phyloP scores from a whole-genome alignment of 2,329 filamentous ascomycete species.

The Ceratocystis cacaofunesta region DNA sequence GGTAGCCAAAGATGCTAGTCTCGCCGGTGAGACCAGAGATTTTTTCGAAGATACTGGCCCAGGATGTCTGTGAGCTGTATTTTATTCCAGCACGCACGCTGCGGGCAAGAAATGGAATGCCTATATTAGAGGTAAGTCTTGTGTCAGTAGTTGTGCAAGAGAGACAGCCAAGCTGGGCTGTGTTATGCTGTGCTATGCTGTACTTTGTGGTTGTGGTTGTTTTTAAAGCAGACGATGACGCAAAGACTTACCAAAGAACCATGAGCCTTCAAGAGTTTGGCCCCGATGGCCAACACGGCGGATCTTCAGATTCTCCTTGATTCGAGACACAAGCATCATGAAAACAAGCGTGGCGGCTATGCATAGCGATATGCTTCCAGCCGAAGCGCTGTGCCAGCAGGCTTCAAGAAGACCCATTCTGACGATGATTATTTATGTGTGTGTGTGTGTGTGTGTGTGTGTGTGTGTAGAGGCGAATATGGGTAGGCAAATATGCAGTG shows the following conservation, averaged over 20 bases:
- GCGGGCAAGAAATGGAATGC: slow-evolving; percentile 48
- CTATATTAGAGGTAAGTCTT: slow-evolving; percentile 22
- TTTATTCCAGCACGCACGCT: slow-evolving; percentile 37
- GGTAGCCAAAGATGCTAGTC: slow-evolving; percentile 35
- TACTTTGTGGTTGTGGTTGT: no score
- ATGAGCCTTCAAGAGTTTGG: background rate
- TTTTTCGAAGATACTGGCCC: slow-evolving; percentile 36
- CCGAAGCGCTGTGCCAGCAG: background rate
- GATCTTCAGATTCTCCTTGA: slow-evolving; percentile 30
- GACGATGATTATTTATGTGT: background rate
- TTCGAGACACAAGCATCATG: background rate
- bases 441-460: background rate
- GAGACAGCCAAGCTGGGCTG: no score
- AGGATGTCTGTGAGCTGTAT: slow-evolving; percentile 47
- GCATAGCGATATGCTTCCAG: background rate
- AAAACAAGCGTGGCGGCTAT: background rate
- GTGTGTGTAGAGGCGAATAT: background rate
- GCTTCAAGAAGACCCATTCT: slow-evolving; percentile 6
- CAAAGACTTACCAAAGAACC: background rate
- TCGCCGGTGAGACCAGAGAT: slow-evolving; percentile 44
- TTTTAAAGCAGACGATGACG: background rate
- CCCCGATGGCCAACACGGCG: slow-evolving; percentile 6
- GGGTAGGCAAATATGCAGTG: background rate
- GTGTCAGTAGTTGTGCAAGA: background rate
- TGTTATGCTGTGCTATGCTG: no score